Conservation (phyloP, 176 grass and related monocot species). For the Rhynchospora breviuscula region DNA sequence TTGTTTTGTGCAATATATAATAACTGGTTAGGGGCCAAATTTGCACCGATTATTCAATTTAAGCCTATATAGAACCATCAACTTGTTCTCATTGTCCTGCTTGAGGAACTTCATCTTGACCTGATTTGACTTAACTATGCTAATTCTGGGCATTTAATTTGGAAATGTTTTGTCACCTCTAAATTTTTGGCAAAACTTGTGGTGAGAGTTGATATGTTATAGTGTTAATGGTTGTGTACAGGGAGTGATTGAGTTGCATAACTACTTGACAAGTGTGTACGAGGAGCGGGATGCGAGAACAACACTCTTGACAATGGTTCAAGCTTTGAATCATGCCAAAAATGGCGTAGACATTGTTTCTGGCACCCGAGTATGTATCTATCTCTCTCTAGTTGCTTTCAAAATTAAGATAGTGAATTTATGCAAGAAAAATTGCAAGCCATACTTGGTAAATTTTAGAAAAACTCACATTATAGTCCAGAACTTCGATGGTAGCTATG, state of each 20-base stretch:
- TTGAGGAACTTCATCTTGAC: not conserved
- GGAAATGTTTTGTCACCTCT: not conserved
- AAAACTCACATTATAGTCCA: not conserved
- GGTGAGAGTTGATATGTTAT: conserved; percentile 5
- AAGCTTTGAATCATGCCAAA: conserved; percentile 97
- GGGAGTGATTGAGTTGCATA: conserved; percentile 96
- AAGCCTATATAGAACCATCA: not conserved
- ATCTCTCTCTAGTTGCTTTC: not conserved
- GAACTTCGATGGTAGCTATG: not conserved
- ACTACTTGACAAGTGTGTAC: conserved; percentile 95
- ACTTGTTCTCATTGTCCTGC: not conserved
- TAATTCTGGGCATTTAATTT: not conserved
- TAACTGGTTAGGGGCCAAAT: not conserved
- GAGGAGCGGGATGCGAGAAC: conserved; percentile 96
- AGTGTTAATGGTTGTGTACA: conserved; percentile 28
- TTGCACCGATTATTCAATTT: not conserved
- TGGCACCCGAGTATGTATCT: conserved; percentile 70
- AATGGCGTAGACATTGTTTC: conserved; percentile 89
- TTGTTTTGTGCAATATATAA: not conserved
- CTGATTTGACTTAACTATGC: not conserved
- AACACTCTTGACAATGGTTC: conserved; percentile 92
- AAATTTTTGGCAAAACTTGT: conserved; percentile 1
- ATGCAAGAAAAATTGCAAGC: not conserved
- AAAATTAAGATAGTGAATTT: not conserved
- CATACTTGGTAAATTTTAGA: not conserved